Evolutionary conservation across 23 red algal genomes (phyloP).

Genomic region (Gracilaria caudata): DNA sequence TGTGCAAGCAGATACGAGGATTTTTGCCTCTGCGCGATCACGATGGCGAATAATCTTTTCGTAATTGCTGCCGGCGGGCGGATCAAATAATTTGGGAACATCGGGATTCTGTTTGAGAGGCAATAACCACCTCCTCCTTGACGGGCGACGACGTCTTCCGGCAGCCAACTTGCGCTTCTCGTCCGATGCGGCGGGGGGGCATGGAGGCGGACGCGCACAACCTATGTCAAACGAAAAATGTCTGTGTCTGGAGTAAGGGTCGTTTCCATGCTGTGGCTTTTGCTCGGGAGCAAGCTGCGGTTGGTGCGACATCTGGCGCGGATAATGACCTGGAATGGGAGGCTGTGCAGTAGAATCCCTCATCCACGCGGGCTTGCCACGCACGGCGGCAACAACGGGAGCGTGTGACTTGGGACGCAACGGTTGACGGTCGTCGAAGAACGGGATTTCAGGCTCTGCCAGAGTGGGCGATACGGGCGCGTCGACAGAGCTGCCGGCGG

Average conservation of each 20-base stretch:
- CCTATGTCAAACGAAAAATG: conserved; percentile 42
- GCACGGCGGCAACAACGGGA: conserved; percentile 16
- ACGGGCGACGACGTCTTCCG: conserved; percentile 24
- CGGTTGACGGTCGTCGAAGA: conserved; percentile 30
- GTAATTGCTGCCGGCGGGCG: conserved; percentile 22
- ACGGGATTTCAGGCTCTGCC: conserved; percentile 31
- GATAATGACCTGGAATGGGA: neutral
- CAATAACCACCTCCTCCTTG: conserved; percentile 47
- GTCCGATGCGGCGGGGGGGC: neutral
- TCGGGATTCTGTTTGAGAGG: conserved; percentile 26
- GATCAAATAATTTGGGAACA: conserved; percentile 28
- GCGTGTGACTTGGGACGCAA: conserved; percentile 22
- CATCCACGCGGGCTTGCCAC: conserved; percentile 43
- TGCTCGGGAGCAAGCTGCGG: neutral
- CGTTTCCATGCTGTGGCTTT: neutral
- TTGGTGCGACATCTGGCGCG: conserved; percentile 33
- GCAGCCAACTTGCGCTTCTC: neutral
- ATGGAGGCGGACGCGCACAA: neutral
- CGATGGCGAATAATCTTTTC: conserved; percentile 41
- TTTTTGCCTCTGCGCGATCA: conserved; percentile 57
- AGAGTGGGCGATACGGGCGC: conserved; percentile 33
- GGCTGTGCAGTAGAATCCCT: neutral
- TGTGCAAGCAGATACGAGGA: conserved; percentile 37
- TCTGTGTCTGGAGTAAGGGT: conserved; percentile 32
- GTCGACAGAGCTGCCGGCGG: conserved; percentile 36